Evolutionary conservation across 2,329 filamentous ascomycete genomes (phyloP).

Genomic region (Chrysosporium queenslandicum): DNA sequence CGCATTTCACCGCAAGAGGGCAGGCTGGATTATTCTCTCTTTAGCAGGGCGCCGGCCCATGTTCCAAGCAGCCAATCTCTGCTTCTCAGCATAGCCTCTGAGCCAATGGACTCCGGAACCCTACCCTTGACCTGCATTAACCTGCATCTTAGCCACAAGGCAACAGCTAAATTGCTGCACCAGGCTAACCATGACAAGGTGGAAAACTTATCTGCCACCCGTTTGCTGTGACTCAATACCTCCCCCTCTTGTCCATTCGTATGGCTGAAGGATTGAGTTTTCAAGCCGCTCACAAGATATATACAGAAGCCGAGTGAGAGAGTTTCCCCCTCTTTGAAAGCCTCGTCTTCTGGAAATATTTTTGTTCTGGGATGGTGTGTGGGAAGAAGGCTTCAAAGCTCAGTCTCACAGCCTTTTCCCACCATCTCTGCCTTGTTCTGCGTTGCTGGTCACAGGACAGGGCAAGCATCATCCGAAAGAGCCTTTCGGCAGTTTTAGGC

Average conservation of each 20-base stretch:
- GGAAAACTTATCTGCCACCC: not conserved
- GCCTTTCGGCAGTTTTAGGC: not conserved
- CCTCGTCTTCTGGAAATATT: slow-evolving; percentile 7
- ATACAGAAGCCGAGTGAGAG: not conserved
- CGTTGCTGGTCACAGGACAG: not conserved
- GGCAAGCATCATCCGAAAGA: not conserved
- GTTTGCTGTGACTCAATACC: not conserved
- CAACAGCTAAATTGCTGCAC: slow-evolving; percentile 6
- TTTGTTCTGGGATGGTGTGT: slow-evolving; percentile 2
- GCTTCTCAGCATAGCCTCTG: not conserved
- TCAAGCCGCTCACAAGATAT: slow-evolving; percentile 9
- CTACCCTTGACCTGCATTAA: slow-evolving; percentile 6
- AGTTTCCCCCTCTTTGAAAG: not conserved
- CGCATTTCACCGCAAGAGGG: not conserved
- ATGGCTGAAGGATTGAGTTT: not conserved
- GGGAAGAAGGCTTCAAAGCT: not conserved
- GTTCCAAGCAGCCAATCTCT: not conserved
- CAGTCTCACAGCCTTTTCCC: not conserved
- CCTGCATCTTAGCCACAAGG: not conserved
- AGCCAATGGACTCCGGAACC: not conserved
- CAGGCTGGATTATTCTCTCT: not conserved
- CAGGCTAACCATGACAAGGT: not conserved
- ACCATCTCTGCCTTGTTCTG: not conserved
- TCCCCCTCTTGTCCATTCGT: not conserved
- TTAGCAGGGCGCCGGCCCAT: slow-evolving; percentile 2